Percentiles rank a stretch among this genome's conserved stretches.
phyloP scores from a whole-genome alignment of 441 rosid species.

The Theobroma grandiflorum region DNA sequence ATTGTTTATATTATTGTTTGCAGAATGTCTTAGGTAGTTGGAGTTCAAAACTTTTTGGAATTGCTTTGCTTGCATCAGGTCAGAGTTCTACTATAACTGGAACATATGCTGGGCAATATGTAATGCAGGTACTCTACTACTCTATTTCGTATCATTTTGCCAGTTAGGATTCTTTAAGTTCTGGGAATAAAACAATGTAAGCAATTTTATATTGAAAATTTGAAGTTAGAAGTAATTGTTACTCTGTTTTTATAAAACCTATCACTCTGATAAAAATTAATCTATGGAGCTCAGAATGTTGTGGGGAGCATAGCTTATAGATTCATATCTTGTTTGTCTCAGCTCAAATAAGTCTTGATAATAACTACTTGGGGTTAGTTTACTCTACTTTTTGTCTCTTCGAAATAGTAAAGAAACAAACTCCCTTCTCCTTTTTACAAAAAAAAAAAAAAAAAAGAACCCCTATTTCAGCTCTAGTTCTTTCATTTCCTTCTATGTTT shows the following conservation, averaged over 20 bases:
- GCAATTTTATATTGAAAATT: constrained; percentile 11
- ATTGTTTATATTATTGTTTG: constrained; percentile 23
- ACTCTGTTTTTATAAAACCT: not conserved
- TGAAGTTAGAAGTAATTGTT: not conserved
- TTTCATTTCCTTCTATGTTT: constrained; percentile 3
- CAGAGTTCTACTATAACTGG: constrained; percentile 99
- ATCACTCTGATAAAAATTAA: not conserved
- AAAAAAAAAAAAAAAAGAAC: not conserved
- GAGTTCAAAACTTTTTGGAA: constrained; percentile 86
- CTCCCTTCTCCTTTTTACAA: not conserved
- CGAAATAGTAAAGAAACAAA: not conserved
- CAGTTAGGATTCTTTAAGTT: not conserved
- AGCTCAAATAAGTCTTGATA: not conserved
- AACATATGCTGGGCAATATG: constrained; percentile 96
- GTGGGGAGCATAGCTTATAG: not conserved
- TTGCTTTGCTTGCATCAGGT: constrained; percentile 91
- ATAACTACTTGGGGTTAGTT: not conserved
- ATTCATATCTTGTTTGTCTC: not conserved
- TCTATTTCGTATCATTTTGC: not conserved
- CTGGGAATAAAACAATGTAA: not conserved
- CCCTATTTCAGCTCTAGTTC: not conserved
- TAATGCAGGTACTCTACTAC: constrained; percentile 78
- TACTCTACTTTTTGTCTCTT: not conserved
- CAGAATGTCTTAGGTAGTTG: constrained; percentile 92
- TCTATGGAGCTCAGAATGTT: not conserved